A percentile compares a stretch with the other conserved stretches of the same genome.
Conservation (phyloP, 1,284 basidiomycete species). For the Wallemia mellicola region DNA sequence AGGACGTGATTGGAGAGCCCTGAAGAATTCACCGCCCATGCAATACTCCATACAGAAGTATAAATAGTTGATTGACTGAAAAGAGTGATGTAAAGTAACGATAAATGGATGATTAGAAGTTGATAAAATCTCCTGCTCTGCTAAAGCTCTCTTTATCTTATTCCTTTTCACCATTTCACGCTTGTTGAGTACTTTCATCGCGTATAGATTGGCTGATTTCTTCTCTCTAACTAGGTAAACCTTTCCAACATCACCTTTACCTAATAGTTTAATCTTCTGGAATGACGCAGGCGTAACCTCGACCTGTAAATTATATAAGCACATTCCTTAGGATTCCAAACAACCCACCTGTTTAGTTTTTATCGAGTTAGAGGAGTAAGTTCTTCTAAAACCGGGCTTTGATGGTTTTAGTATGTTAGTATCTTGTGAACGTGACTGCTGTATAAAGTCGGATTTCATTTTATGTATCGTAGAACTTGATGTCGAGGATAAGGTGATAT, state of each 20-base stretch:
- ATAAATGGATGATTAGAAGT: slow-evolving; percentile 94
- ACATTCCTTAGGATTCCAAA: too few relatives aligned
- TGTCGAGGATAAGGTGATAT: slow-evolving; percentile 3
- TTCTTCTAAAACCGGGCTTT: slow-evolving; percentile 53
- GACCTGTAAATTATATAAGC: too few relatives aligned
- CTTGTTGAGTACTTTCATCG: slow-evolving; percentile 93
- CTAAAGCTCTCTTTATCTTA: slow-evolving; percentile 86
- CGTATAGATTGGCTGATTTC: slow-evolving; percentile 69
- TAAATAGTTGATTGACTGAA: slow-evolving; percentile 86
- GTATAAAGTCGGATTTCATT: slow-evolving; percentile 1
- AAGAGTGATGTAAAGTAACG: slow-evolving; percentile 85
- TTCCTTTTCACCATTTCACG: slow-evolving; percentile 95
- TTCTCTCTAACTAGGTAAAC: slow-evolving; percentile 88
- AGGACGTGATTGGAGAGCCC: slow-evolving; percentile 73
- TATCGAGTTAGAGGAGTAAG: slow-evolving; percentile 92
- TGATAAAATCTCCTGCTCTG: slow-evolving; percentile 77
- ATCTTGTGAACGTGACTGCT: slow-evolving; percentile 18
- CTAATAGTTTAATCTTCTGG: slow-evolving; percentile 75
- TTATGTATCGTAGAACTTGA: slow-evolving; percentile 1
- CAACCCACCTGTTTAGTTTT: slow-evolving; percentile 55
- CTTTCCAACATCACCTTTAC: slow-evolving; percentile 83
- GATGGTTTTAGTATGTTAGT: slow-evolving; percentile 24
- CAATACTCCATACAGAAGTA: slow-evolving; percentile 99
- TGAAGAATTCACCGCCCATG: slow-evolving; percentile 98
- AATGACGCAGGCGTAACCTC: slow-evolving; percentile 75